A percentile compares a stretch with the other conserved stretches of the same genome.
Evolutionary conservation across 2,329 filamentous ascomycete species (phyloP).

Genomic region (Sphaceloma murrayae): DNA sequence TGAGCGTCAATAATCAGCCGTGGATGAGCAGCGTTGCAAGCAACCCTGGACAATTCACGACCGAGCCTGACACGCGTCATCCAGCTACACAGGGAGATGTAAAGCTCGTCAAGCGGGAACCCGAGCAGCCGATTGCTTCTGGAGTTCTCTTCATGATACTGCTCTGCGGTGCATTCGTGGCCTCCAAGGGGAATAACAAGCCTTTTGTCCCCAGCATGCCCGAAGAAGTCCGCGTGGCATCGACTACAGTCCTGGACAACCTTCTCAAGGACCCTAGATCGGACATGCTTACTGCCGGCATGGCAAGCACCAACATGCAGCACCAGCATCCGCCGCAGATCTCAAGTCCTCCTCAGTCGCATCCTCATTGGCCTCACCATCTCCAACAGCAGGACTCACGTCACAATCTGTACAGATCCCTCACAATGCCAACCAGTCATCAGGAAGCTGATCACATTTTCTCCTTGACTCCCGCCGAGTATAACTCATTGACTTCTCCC

Average conservation of each 20-base stretch:
- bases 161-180: slow-evolving; percentile 89
- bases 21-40: slow-evolving; percentile 62
- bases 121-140: slow-evolving; percentile 58
- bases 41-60: slow-evolving; percentile 21
- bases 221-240: slow-evolving; percentile 69
- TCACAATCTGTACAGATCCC: slow-evolving; percentile 36
- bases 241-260: slow-evolving; percentile 66
- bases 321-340: slow-evolving; percentile 8
- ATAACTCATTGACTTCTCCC: slow-evolving; percentile 61
- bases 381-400: slow-evolving; percentile 19
- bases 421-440: slow-evolving; percentile 59
- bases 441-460: slow-evolving; percentile 85
- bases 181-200: slow-evolving; percentile 61
- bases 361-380: slow-evolving; percentile 9
- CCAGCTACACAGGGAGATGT: slow-evolving; percentile 16
- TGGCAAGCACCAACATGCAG: neutral
- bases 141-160: slow-evolving; percentile 89
- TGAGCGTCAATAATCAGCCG: slow-evolving; percentile 63
- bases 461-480: slow-evolving; percentile 74
- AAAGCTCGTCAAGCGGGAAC: slow-evolving; percentile 24
- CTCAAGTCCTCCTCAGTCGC: slow-evolving; percentile 1
- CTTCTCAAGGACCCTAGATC: slow-evolving; percentile 74
- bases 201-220: slow-evolving; percentile 67
- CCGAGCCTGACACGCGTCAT: slow-evolving; percentile 29
- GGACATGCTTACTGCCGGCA: slow-evolving; percentile 8